A percentile compares a stretch with the other conserved stretches of the same genome.
Evolutionary conservation across 345 rosid genomes (phyloP).

Genomic region (Brassica juncea): DNA sequence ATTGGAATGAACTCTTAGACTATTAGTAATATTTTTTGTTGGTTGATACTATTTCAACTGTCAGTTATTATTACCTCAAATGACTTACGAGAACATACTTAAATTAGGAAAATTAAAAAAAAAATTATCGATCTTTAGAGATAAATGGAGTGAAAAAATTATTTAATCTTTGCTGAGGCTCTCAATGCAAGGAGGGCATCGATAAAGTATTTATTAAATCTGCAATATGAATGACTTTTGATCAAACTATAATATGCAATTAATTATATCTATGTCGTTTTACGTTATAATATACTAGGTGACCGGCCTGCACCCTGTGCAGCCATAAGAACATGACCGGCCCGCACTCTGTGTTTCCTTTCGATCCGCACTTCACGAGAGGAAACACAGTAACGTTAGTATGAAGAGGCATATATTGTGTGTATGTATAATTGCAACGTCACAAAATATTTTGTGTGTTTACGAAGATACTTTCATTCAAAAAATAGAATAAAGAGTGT

Average conservation of each 20-base stretch:
- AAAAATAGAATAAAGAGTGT: too few species aligned
- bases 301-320: too few species aligned
- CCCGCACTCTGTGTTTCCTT: too few species aligned
- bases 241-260: background rate
- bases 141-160: background rate
- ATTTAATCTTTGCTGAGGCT: background rate
- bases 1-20: background rate
- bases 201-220: background rate
- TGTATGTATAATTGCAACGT: too few species aligned
- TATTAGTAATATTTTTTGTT: background rate
- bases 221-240: slow-evolving; percentile 13
- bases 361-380: too few species aligned
- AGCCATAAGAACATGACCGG: too few species aligned
- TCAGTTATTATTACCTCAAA: background rate
- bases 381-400: too few species aligned
- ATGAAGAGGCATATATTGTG: too few species aligned
- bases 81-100: background rate
- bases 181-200: background rate
- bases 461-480: too few species aligned
- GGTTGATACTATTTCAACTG: background rate
- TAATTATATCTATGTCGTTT: too few species aligned
- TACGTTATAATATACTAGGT: too few species aligned
- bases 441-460: too few species aligned
- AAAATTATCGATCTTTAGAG: background rate
- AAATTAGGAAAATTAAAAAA: background rate